Evolutionary conservation across 129 eudicot genomes (phyloP), one percentile per base, ranked within the genome.

Genomic region (Helianthus tuberosus): DNA sequence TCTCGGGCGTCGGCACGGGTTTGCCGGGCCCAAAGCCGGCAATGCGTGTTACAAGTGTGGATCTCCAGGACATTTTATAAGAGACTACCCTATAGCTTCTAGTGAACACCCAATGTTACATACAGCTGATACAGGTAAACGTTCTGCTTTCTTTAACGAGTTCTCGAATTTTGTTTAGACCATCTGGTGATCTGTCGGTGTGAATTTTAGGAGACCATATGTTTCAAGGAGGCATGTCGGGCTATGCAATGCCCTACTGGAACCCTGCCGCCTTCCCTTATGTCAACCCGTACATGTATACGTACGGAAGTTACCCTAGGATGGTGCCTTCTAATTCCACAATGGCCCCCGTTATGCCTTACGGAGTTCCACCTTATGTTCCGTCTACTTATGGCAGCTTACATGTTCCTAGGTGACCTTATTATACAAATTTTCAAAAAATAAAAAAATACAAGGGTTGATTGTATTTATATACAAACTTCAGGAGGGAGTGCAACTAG

Each of bases 31-130:
- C n/a, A n/a, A n/a, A n/a, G n/a, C n/a, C n/a, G n/a, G n/a, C n/a
- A n/a, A n/a, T n/a, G n/a, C n/a, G n/a, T n/a, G n/a, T n/a, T n/a
- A n/a, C n/a, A n/a, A n/a, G n/a, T n/a, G n/a, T n/a, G n/a, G n/a
- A n/a, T n/a, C n/a, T n/a, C n/a, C n/a, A n/a, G n/a, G n/a, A 71
- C 98, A 93, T 86, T 83, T 93, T 63, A 79, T 93, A 68, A 81
- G 95, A 84, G 89, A 93, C 66, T 93, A 96, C 64, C 92, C 96
- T 47, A 62, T 76, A 59, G 80, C 85, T 70, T 63, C 87, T 29
- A 64, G 63, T 63, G 80, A 78, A 29, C 72, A 71, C 61, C 73
- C 82, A 61, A 75, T 83, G 89, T 73, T 76, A 41, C 86, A 77
- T 61, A 50, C 81, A 41, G 92, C n/a, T n/a, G n/a, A n/a, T n/a